Percentiles rank a stretch among this genome's conserved stretches.
phyloP scores from a whole-genome alignment of 306 rosid genomes.

The Pyrus communis region DNA sequence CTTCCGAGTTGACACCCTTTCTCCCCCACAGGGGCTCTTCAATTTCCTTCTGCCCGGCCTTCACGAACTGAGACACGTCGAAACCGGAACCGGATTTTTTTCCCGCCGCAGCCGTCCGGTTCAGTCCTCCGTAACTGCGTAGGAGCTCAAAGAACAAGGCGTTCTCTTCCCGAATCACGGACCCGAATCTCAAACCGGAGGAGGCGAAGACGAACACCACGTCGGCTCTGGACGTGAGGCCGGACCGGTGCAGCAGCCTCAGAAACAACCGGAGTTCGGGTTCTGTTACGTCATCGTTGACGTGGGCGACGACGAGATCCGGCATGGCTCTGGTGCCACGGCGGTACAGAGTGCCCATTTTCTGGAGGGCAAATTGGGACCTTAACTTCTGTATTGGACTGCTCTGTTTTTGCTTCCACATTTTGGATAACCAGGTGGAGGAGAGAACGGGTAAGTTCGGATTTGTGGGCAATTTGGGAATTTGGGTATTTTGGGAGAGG shows the following conservation, averaged over 20 bases:
- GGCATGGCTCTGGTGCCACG: slow-evolving; percentile 73
- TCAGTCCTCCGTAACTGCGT: slow-evolving; percentile 10
- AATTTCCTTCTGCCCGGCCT: slow-evolving; percentile 8
- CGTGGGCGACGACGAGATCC: slow-evolving; percentile 66
- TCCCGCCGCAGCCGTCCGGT: slow-evolving; percentile 4
- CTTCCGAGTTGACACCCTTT: neutral
- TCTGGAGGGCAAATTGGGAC: slow-evolving; percentile 42
- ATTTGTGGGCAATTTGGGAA: neutral
- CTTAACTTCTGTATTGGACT: neutral
- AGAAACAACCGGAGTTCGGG: slow-evolving; percentile 55
- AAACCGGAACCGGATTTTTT: slow-evolving; percentile 27
- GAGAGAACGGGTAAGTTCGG: neutral
- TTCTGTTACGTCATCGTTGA: slow-evolving; percentile 35
- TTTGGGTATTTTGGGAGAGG: slow-evolving; percentile 5
- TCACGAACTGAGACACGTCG: slow-evolving; percentile 35
- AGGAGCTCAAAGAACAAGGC: slow-evolving; percentile 44
- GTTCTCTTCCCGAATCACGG: slow-evolving; percentile 47
- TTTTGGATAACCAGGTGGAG: slow-evolving; percentile 15
- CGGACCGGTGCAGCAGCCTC: slow-evolving; percentile 60
- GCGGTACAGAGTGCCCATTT: slow-evolving; percentile 67
- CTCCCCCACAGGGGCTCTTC: slow-evolving; percentile 70
- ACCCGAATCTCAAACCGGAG: slow-evolving; percentile 19
- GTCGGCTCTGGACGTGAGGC: slow-evolving; percentile 59
- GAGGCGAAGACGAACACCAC: slow-evolving; percentile 52
- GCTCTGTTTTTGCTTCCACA: slow-evolving; percentile 23